Percentiles rank a stretch among this genome's conserved stretches.
phyloP scores from a whole-genome alignment of 2,329 filamentous ascomycete genomes.

The Rhynchosporium agropyri region DNA sequence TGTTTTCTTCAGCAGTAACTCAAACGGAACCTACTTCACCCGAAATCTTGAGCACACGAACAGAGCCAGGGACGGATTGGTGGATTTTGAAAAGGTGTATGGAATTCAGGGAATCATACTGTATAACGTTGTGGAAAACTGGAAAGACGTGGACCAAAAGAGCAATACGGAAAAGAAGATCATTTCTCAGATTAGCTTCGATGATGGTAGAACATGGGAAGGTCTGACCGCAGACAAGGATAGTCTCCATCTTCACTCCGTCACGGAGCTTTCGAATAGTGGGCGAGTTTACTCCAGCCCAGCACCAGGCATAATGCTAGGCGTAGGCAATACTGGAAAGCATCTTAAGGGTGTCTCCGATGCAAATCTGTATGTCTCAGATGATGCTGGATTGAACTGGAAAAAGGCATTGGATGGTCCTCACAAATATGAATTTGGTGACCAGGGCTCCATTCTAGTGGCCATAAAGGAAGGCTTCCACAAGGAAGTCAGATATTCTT shows the following conservation, averaged over 20 bases:
- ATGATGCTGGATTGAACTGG: constrained; percentile 90
- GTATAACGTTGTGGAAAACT: constrained; percentile 88
- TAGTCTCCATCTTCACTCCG: constrained; percentile 84
- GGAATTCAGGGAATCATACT: constrained; percentile 91
- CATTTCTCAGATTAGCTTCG: constrained; percentile 85
- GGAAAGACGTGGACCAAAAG: constrained; percentile 67
- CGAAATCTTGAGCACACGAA: constrained; percentile 93
- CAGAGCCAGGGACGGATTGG: constrained; percentile 71
- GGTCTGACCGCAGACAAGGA: constrained; percentile 66
- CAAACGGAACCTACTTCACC: constrained; percentile 94
- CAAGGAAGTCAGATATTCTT: constrained; percentile 70
- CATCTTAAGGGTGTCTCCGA: constrained; percentile 70
- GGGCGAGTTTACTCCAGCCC: constrained; percentile 92
- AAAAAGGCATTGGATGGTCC: constrained; percentile 72
- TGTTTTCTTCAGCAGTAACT: constrained; percentile 92
- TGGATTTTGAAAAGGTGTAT: constrained; percentile 94
- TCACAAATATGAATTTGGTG: constrained; percentile 95
- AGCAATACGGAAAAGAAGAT: constrained; percentile 63
- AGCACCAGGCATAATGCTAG: constrained; percentile 92
- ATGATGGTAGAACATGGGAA: constrained; percentile 88
- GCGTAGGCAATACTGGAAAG: constrained; percentile 85
- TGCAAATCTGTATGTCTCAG: constrained; percentile 83
- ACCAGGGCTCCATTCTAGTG: constrained; percentile 85
- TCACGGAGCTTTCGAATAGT: constrained; percentile 80
- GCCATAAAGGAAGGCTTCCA: constrained; percentile 74